Evolutionary conservation across 2,329 filamentous ascomycete genomes (phyloP), one percentile per base, ranked within the genome.

Genomic region (Uncinocarpus reesii): DNA sequence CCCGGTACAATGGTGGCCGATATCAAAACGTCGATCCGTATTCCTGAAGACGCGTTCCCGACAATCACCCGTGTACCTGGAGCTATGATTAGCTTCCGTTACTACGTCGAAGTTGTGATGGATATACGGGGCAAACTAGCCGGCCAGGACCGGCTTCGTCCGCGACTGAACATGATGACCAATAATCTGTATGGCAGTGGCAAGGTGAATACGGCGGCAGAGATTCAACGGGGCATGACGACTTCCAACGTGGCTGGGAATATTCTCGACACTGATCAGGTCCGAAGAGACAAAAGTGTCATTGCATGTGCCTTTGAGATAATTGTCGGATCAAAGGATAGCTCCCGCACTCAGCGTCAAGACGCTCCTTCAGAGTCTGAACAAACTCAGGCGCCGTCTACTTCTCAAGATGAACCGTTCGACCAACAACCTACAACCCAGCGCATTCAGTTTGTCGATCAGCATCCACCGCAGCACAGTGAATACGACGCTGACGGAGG

Each of bases 41-140:
- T 96, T 2, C 92, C 92, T 0, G 87, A 94, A 54, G 86, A 95
- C 59, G 81, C 81, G 0, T 96, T 96, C 57, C 90, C 92, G 0
- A 95, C 89, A 1, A 96, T 96, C 53, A 81, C 80, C 23, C 83
- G 82, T 47, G 87, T 95, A 0, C 92, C 92, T 0, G 88, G 90
- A 2, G 83, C 86, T 28, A 92, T 96, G 81, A 92, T 98, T 55
- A 88, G 83, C 57, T 96, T 98, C 71, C 86, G 83, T 56, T 96
- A 98, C 61, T 86, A 89, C 56, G 77, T 95, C 16, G 92, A 98
- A 65, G 86, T 95, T 2, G 82, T 96, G 23, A 79, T 95, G 18
- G 92, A 98, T 61, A 74, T 96, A 0, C 89, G 92, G 40, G 90
- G 90, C 31, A 92, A 87, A 62, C 70, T 95, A 34, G 79, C 82